Conservation (phyloP, 1,139 yeast genomes). For the Hanseniaspora sp. region DNA sequence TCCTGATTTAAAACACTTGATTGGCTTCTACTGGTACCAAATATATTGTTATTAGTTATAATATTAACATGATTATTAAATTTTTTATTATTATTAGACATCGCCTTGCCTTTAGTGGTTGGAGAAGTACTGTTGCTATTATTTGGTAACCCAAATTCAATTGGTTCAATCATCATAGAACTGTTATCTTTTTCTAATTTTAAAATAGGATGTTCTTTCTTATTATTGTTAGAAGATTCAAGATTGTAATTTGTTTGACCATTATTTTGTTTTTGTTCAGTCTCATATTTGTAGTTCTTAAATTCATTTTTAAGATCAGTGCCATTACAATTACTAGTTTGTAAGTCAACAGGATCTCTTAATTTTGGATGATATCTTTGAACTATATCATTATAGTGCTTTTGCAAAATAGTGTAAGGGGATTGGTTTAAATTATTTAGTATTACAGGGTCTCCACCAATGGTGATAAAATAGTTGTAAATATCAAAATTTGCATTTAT, state of each 20-base stretch:
- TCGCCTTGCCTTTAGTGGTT: too few species aligned
- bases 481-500: conserved; percentile 27
- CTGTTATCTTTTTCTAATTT: conserved; percentile 1
- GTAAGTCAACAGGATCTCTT: not conserved
- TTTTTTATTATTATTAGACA: too few species aligned
- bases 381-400: not conserved
- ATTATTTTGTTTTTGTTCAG: not conserved
- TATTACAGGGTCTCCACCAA: conserved; percentile 27
- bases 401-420: conserved; percentile 30
- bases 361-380: not conserved
- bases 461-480: conserved; percentile 25
- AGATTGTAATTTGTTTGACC: not conserved
- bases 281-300: not conserved
- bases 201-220: conserved; percentile 4
- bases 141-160: not conserved
- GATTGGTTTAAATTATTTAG: conserved; percentile 26
- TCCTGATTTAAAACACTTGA: not conserved
- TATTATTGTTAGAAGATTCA: not conserved
- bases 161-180: not conserved
- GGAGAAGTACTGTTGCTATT: too few species aligned
- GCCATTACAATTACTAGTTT: not conserved
- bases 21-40: too few species aligned
- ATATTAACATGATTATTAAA: not conserved
- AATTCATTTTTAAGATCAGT: not conserved
- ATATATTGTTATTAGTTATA: not conserved